Conservation (phyloP, 768 basidiomycete species). For the Russula abietina region DNA sequence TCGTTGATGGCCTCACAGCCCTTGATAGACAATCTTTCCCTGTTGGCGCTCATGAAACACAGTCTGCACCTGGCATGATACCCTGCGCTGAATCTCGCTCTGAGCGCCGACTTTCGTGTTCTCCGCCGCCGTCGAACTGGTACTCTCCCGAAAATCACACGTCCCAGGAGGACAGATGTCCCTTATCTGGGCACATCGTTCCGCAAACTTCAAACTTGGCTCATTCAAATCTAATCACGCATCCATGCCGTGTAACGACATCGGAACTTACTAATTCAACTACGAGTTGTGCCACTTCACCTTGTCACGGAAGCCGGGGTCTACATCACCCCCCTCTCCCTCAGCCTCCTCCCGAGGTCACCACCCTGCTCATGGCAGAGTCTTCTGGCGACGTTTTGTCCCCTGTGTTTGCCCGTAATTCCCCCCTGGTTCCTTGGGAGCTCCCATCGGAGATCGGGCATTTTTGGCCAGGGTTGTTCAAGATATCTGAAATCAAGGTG, state of each 20-base stretch:
- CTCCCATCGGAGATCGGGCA: slow-evolving; percentile 20
- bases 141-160: not conserved
- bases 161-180: not conserved
- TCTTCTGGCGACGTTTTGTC: slow-evolving; percentile 2
- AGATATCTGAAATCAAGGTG: slow-evolving; percentile 18
- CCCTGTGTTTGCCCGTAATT: slow-evolving; percentile 15
- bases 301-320: not conserved
- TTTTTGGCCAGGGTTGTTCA: slow-evolving; percentile 24
- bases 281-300: not conserved
- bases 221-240: not conserved
- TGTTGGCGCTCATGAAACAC: not conserved
- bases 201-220: not conserved
- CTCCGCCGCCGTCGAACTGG: not conserved
- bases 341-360: slow-evolving; percentile 18
- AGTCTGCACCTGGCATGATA: not conserved
- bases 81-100: not conserved
- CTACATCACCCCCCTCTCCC: not conserved
- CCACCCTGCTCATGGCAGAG: not conserved
- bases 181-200: not conserved
- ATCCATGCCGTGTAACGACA: not conserved
- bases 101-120: not conserved
- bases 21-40: not conserved
- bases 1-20: not conserved
- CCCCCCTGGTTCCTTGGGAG: slow-evolving; percentile 23
- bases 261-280: not conserved